Conservation (phyloP, 768 basidiomycete genomes). For the Russula sp. region DNA sequence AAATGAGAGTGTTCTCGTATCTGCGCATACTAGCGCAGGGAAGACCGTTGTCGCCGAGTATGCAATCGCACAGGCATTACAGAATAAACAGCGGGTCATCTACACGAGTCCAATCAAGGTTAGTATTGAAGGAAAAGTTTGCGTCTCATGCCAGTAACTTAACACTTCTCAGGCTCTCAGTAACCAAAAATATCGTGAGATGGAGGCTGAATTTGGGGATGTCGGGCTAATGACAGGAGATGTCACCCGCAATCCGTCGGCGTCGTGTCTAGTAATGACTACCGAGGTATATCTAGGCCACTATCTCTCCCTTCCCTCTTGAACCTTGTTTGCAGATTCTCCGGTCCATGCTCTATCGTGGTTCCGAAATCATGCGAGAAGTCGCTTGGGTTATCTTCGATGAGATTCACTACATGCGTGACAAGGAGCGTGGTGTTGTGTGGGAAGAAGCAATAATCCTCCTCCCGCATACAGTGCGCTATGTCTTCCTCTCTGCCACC, state of each 20-base stretch:
- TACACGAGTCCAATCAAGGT: constrained; percentile 99
- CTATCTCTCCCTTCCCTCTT: not conserved
- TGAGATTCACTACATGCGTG: constrained; percentile 99
- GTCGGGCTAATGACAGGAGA: constrained; percentile 99
- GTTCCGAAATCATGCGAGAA: constrained; percentile 98
- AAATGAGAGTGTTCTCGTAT: constrained; percentile 96
- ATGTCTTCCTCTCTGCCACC: constrained; percentile 98
- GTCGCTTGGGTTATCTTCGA: constrained; percentile 99
- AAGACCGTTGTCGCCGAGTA: constrained; percentile 99
- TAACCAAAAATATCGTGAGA: constrained; percentile 98
- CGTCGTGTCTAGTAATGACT: constrained; percentile 98
- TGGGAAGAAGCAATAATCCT: constrained; percentile 99
- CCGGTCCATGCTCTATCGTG: constrained; percentile 97
- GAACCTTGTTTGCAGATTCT: constrained; percentile 63
- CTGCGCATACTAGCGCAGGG: constrained; percentile 97
- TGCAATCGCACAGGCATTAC: constrained; percentile 94
- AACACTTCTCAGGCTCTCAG: constrained; percentile 72
- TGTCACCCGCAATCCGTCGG: constrained; percentile 96
- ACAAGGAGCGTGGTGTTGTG: constrained; percentile 97
- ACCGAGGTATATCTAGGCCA: constrained; percentile 70
- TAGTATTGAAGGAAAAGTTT: constrained; percentile 36
- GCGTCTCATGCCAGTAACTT: constrained; percentile 25
- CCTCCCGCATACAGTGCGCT: constrained; percentile 91
- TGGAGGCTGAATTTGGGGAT: constrained; percentile 95
- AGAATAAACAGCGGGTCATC: constrained; percentile 92